These are phyloP conservation scores for Pisolithus marmoratus DNA, from an alignment of 768 basidiomycete genomes.

Conservation along the genomic window DNA sequence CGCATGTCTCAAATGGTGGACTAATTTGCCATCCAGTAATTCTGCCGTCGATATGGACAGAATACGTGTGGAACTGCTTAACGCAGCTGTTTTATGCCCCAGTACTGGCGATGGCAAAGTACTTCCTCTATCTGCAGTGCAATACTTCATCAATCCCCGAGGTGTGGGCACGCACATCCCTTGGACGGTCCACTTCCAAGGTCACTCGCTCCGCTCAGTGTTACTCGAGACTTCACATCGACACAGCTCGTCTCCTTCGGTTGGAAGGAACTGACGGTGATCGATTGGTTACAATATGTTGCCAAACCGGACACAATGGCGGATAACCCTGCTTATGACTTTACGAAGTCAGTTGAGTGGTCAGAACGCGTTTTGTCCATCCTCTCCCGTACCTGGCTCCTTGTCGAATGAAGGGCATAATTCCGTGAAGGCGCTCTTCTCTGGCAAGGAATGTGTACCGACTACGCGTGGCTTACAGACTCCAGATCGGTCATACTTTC, in stretches of 20 bases:
- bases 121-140: conserved; percentile 63
- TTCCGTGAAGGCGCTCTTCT: conserved; percentile 36
- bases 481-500: conserved; percentile 76
- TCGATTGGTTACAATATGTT: conserved; percentile 72
- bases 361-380: conserved; percentile 72
- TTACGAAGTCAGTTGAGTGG: conserved; percentile 63
- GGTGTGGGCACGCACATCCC: conserved; percentile 51
- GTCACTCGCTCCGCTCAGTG: conserved; percentile 60
- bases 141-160: conserved; percentile 64
- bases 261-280: conserved; percentile 72
- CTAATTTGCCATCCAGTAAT: conserved; percentile 34
- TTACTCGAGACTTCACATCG: conserved; percentile 57
- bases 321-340: conserved; percentile 47
- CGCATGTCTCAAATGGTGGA: conserved; percentile 90
- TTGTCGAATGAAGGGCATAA: conserved; percentile 42
- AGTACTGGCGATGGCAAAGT: conserved; percentile 45
- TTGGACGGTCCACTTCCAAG: conserved; percentile 72
- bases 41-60: conserved; percentile 33
- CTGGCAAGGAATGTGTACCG: conserved; percentile 44
- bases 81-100: conserved; percentile 59
- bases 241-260: conserved; percentile 56
- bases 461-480: conserved; percentile 56
- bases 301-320: conserved; percentile 40
- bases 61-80: conserved; percentile 57
- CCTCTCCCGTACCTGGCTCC: conserved; percentile 66